Percentiles rank a stretch among this genome's conserved stretches.
Conservation (phyloP, 2,329 filamentous ascomycete genomes). For the Cryphonectria naterciae region DNA sequence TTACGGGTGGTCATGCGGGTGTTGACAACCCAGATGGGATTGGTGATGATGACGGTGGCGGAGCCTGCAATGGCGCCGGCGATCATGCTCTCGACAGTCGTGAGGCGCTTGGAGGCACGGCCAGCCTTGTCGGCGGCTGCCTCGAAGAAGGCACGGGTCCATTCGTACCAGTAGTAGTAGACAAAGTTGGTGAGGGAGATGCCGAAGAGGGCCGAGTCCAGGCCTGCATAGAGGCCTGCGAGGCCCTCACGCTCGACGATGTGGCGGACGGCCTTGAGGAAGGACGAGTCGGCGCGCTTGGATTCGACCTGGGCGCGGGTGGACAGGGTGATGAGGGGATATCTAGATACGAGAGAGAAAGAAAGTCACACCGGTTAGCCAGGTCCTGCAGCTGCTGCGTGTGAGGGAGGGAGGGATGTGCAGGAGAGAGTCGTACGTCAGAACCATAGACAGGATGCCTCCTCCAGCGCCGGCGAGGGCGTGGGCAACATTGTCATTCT, state of each 20-base stretch:
- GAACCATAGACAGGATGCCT: slow-evolving; percentile 90
- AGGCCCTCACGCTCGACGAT: slow-evolving; percentile 93
- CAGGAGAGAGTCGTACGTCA: slow-evolving; percentile 66
- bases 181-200: slow-evolving; percentile 99
- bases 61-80: slow-evolving; percentile 92
- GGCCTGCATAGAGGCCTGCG: slow-evolving; percentile 84
- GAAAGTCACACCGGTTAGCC: not conserved
- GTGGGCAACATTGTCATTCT: slow-evolving; percentile 96
- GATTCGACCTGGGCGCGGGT: slow-evolving; percentile 98
- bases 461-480: slow-evolving; percentile 91
- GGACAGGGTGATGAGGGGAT: slow-evolving; percentile 95
- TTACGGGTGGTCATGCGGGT: slow-evolving; percentile 95
- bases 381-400: slow-evolving; percentile 8
- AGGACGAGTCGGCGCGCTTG: slow-evolving; percentile 84
- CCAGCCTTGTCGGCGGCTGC: slow-evolving; percentile 73
- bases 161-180: slow-evolving; percentile 99
- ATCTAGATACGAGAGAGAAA: slow-evolving; percentile 54
- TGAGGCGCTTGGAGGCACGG: slow-evolving; percentile 78
- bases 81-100: slow-evolving; percentile 90
- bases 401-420: not conserved
- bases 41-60: slow-evolving; percentile 93
- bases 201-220: slow-evolving; percentile 93
- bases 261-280: slow-evolving; percentile 78
- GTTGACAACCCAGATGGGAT: slow-evolving; percentile 99
- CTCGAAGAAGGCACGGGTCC: slow-evolving; percentile 87